phyloP scores from a whole-genome alignment of 352 stramenopile species.

The Nothophytophthora sp. region DNA sequence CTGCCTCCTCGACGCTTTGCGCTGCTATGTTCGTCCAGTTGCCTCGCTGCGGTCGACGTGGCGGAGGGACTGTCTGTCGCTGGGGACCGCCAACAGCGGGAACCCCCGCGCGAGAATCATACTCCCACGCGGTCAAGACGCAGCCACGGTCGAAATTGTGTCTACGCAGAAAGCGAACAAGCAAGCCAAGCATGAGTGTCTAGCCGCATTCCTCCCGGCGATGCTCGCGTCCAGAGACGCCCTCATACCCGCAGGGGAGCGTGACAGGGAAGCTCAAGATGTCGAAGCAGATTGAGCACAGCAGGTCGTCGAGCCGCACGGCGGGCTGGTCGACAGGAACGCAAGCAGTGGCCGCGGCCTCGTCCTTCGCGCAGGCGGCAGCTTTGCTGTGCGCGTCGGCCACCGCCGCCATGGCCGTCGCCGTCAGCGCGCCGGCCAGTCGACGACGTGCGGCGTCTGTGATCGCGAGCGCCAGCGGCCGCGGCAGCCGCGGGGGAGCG shows the following conservation, averaged over 20 bases:
- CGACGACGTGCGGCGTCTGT: constrained; percentile 15
- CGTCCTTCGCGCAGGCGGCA: too few relatives aligned
- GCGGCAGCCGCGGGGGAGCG: constrained; percentile 16
- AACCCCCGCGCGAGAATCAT: too few relatives aligned
- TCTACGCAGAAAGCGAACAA: constrained; percentile 29
- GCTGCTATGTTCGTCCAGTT: background rate
- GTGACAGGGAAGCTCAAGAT: constrained; percentile 75
- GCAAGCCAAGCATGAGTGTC: background rate
- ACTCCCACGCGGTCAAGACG: constrained; percentile 64
- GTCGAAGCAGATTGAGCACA: constrained; percentile 82
- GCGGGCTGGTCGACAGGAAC: background rate
- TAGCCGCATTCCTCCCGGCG: background rate
- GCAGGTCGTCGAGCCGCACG: constrained; percentile 48
- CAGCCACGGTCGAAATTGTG: constrained; percentile 86
- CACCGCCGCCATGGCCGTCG: background rate
- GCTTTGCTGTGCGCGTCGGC: too few relatives aligned
- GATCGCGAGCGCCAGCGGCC: constrained; percentile 25
- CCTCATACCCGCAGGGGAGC: constrained; percentile 61
- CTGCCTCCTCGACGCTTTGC: background rate
- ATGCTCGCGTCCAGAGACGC: background rate
- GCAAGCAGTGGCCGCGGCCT: too few relatives aligned
- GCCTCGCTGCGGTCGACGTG: constrained; percentile 5
- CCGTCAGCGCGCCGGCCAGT: background rate
- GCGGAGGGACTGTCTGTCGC: too few relatives aligned
- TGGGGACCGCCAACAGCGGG: too few relatives aligned